These are phyloP conservation scores for Mycena alexandri DNA, from an alignment of 768 basidiomycete genomes.

Conservation along the genomic window DNA sequence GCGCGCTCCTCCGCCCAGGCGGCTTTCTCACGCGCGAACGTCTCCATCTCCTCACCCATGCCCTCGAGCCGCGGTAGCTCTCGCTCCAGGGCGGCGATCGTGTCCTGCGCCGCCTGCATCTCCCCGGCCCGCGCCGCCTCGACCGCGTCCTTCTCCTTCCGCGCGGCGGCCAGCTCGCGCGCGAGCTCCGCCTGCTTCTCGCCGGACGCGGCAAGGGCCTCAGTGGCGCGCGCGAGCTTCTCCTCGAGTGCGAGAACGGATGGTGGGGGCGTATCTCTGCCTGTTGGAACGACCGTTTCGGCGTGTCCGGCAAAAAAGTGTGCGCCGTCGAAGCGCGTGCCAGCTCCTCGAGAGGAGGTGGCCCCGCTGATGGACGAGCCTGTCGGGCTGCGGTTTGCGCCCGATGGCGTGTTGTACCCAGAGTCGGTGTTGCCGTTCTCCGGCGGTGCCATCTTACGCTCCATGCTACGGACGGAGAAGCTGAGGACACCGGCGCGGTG, in stretches of 20 bases:
- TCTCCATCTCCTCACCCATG: slow-evolving; percentile 60
- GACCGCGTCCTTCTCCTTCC: slow-evolving; percentile 76
- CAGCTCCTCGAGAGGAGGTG: slow-evolving; percentile 53
- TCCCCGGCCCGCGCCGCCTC: slow-evolving; percentile 77
- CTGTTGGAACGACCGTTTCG: slow-evolving; percentile 69
- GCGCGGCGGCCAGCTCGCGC: slow-evolving; percentile 71
- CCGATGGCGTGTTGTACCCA: slow-evolving; percentile 66
- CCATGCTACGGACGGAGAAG: slow-evolving; percentile 74
- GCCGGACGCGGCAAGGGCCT: slow-evolving; percentile 68
- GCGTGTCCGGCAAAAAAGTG: slow-evolving; percentile 90
- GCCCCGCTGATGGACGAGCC: slow-evolving; percentile 59
- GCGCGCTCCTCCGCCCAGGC: slow-evolving; percentile 64
- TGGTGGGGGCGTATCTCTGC: slow-evolving; percentile 55
- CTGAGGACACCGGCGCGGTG: slow-evolving; percentile 89
- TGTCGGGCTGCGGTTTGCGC: slow-evolving; percentile 63
- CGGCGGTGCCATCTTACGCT: slow-evolving; percentile 59
- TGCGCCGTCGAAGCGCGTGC: slow-evolving; percentile 78
- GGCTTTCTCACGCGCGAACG: slow-evolving; percentile 61
- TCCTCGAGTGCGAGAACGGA: slow-evolving; percentile 71
- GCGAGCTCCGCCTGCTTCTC: slow-evolving; percentile 72
- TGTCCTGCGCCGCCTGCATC: slow-evolving; percentile 75
- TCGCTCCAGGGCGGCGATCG: slow-evolving; percentile 66
- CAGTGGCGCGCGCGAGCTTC: slow-evolving; percentile 72
- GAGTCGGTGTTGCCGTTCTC: slow-evolving; percentile 58
- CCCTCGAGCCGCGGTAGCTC: slow-evolving; percentile 66